Evolutionary conservation across 768 basidiomycete genomes (phyloP).

Genomic region (Strobilomyces dryophilus): DNA sequence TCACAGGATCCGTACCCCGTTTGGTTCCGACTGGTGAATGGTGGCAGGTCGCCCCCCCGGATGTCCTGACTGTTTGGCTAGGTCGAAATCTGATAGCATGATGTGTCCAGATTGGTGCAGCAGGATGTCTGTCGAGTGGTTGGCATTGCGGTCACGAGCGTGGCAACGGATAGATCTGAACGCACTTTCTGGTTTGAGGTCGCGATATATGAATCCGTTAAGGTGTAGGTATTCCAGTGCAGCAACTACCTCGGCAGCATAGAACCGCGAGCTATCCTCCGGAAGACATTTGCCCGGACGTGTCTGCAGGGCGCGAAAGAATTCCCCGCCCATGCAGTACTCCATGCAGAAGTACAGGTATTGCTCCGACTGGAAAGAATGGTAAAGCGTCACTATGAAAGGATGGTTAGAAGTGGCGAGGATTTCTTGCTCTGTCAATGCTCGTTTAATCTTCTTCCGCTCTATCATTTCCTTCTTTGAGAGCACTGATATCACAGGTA

Average conservation of each 20-base stretch:
- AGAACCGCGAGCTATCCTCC: conserved; percentile 95
- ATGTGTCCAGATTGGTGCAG: conserved; percentile 98
- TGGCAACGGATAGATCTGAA: conserved; percentile 17
- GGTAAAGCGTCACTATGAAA: conserved; percentile 98
- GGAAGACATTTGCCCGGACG: conserved; percentile 94
- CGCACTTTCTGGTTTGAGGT: conserved; percentile 99
- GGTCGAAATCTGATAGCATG: conserved; percentile 98
- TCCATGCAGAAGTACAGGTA: conserved; percentile 99
- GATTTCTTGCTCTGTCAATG: conserved; percentile 97
- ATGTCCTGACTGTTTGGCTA: conserved; percentile 92
- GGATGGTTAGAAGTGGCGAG: conserved; percentile 98
- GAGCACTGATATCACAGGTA: conserved; percentile 59
- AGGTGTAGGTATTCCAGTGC: conserved; percentile 98
- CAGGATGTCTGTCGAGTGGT: conserved; percentile 71
- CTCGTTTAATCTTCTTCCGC: conserved; percentile 98
- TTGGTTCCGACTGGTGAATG: conserved; percentile 80
- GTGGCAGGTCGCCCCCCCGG: conserved; percentile 82
- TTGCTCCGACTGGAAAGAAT: conserved; percentile 97
- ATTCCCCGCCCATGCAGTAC: conserved; percentile 99
- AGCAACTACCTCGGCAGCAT: conserved; percentile 97
- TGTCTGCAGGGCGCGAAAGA: conserved; percentile 95
- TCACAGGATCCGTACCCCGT: conserved; percentile 61
- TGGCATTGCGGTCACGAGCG: not conserved
- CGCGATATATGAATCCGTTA: conserved; percentile 99
- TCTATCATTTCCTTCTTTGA: conserved; percentile 99